phyloP scores from a whole-genome alignment of 352 stramenopile species.

The Globisporangium takayamanum region DNA sequence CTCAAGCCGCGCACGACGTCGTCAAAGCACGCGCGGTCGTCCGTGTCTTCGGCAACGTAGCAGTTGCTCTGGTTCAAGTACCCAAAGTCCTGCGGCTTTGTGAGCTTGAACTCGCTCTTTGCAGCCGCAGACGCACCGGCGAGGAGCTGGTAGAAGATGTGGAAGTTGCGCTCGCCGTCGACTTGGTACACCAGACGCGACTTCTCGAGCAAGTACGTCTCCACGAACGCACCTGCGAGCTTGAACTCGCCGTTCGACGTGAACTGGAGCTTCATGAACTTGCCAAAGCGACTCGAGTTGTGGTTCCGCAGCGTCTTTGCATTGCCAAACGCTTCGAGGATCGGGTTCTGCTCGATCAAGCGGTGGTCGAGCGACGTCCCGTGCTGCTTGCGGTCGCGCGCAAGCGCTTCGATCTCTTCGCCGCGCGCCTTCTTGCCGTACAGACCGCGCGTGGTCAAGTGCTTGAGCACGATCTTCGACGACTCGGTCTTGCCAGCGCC shows the following conservation, averaged over 20 bases:
- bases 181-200: conserved; percentile 86
- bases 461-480: conserved; percentile 87
- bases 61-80: conserved; percentile 94
- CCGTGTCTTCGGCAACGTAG: conserved; percentile 88
- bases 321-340: conserved; percentile 95
- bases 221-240: conserved; percentile 79
- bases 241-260: conserved; percentile 80
- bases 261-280: conserved; percentile 96
- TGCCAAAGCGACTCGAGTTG: conserved; percentile 94
- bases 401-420: conserved; percentile 61
- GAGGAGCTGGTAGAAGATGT: conserved; percentile 94
- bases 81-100: conserved; percentile 81
- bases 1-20: conserved; percentile 61
- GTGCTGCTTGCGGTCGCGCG: conserved; percentile 43
- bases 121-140: conserved; percentile 46
- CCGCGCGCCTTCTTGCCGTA: conserved; percentile 80
- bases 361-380: conserved; percentile 69
- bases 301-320: conserved; percentile 92
- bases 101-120: conserved; percentile 60
- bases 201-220: conserved; percentile 88
- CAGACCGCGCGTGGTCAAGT: conserved; percentile 81
- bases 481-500: conserved; percentile 88
- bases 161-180: conserved; percentile 91
- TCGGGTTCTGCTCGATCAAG: conserved; percentile 90
- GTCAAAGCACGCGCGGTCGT: conserved; percentile 82